A percentile compares a stretch with the other conserved stretches of the same genome.
These are phyloP conservation scores for Suillus brevipes DNA, from an alignment of 768 basidiomycete genomes.

Conservation along the genomic window DNA sequence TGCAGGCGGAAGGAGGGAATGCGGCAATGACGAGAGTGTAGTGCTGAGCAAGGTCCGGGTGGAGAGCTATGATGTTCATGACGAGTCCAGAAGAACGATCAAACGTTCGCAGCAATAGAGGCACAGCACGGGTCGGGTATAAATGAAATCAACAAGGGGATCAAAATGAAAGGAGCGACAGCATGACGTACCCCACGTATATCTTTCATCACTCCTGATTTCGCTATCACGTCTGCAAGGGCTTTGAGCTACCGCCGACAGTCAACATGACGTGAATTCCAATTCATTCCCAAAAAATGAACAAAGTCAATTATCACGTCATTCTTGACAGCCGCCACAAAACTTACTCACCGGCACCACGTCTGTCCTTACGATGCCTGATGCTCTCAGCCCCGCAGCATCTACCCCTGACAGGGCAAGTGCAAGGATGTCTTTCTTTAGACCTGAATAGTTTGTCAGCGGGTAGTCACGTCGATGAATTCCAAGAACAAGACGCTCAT, in stretches of 20 bases:
- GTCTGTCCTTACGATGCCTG: constrained; percentile 61
- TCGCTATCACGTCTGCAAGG: constrained; percentile 30
- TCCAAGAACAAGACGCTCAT: background rate
- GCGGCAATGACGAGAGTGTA: constrained; percentile 49
- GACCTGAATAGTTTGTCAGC: constrained; percentile 9
- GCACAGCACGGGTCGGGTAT: constrained; percentile 19
- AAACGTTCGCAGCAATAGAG: background rate
- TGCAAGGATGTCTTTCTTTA: constrained; percentile 51
- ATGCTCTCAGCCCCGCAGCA: constrained; percentile 48
- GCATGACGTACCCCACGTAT: background rate
- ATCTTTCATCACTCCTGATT: constrained; percentile 1
- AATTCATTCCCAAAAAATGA: constrained; percentile 28
- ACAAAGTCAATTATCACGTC: background rate
- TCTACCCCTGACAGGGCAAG: constrained; percentile 35
- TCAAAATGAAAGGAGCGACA: background rate
- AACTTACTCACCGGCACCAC: constrained; percentile 46
- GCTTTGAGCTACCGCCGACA: constrained; percentile 31
- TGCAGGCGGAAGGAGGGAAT: constrained; percentile 37
- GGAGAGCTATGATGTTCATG: constrained; percentile 42
- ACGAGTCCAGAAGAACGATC: background rate
- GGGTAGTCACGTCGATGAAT: background rate
- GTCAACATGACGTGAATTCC: background rate
- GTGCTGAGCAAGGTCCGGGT: constrained; percentile 54
- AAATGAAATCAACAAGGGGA: background rate
- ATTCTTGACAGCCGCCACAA: background rate